Evolutionary conservation across 2,329 filamentous ascomycete genomes (phyloP).

Genomic region (Xylariomycetidae sp.): DNA sequence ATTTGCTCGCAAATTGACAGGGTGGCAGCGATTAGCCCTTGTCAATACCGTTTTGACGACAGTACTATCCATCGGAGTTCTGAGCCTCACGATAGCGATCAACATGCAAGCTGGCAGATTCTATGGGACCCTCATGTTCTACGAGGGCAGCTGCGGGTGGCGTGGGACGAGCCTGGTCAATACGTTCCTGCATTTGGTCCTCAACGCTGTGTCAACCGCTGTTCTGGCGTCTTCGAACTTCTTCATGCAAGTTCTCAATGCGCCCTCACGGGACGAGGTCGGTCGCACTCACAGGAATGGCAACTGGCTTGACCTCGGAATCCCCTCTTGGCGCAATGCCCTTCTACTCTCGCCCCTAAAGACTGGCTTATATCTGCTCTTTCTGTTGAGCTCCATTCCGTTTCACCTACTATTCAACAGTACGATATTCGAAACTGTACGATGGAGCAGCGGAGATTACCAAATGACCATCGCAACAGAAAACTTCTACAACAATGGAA

Average conservation of each 20-base stretch:
- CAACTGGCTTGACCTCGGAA: neutral
- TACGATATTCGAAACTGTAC: neutral
- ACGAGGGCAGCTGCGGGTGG: no score
- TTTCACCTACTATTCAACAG: constrained; percentile 3
- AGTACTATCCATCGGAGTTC: no score
- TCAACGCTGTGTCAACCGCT: no score
- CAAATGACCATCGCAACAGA: constrained; percentile 1
- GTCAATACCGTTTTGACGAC: no score
- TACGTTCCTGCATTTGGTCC: no score
- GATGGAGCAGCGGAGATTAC: neutral
- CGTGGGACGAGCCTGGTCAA: no score
- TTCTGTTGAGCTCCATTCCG: neutral
- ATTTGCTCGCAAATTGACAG: no score
- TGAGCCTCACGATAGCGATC: no score
- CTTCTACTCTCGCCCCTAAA: neutral
- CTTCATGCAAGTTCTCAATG: constrained; percentile 3
- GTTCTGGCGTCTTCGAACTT: constrained; percentile 2
- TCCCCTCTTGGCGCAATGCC: neutral
- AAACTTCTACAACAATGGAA: neutral
- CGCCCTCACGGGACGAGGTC: neutral
- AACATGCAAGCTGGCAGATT: no score
- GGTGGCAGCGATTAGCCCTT: no score
- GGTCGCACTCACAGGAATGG: neutral
- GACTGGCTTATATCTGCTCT: neutral
- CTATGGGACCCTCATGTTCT: no score